Evolutionary conservation across 495 filamentous ascomycete genomes (phyloP).

Genomic region (Penicillium waksmanii): DNA sequence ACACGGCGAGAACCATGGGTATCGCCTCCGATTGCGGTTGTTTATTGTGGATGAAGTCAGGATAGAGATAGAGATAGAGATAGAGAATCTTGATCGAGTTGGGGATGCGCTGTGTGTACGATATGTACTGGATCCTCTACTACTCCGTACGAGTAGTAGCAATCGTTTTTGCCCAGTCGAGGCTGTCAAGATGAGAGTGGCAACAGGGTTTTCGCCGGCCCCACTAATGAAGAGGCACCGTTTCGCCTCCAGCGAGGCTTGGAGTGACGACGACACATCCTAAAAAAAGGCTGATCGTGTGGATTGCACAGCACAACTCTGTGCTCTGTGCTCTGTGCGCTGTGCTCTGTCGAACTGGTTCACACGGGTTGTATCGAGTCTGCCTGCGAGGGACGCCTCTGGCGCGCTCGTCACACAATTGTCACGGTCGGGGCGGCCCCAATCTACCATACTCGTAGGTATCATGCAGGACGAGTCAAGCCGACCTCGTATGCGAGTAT

Average conservation of each 20-base stretch:
- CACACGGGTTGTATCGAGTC: background rate
- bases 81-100: background rate
- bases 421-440: background rate
- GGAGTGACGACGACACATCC: slow-evolving; percentile 4
- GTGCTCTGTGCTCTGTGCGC: background rate
- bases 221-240: slow-evolving; percentile 8
- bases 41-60: slow-evolving; percentile 21
- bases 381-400: background rate
- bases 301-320: background rate
- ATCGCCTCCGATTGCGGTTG: slow-evolving; percentile 18
- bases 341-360: background rate
- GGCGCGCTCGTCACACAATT: too few relatives aligned
- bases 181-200: background rate
- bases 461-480: slow-evolving; percentile 4
- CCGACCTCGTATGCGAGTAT: background rate
- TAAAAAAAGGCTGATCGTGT: slow-evolving; percentile 3
- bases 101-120: background rate
- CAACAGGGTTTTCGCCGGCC: background rate
- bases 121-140: too few relatives aligned
- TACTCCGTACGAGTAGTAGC: background rate
- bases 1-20: slow-evolving; percentile 22
- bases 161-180: background rate
- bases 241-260: slow-evolving; percentile 11
- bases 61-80: too few relatives aligned
- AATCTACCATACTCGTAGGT: background rate